Conservation (phyloP, 2,329 filamentous ascomycete genomes). For the Trichophyton benhamiae region DNA sequence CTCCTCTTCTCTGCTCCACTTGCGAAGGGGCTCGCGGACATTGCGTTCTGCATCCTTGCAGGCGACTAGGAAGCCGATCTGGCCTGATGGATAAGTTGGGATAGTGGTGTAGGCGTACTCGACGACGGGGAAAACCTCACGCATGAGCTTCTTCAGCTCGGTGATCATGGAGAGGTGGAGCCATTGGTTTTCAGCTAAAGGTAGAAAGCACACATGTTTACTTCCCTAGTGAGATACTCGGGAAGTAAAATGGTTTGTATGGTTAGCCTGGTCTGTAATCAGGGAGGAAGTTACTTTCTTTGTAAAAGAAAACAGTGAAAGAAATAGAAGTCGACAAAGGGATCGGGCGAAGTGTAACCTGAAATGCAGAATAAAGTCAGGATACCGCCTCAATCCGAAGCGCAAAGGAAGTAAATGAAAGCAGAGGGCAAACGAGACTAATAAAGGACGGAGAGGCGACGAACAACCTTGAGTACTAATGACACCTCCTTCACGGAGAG, state of each 20-base stretch:
- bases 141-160: slow-evolving; percentile 92
- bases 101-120: slow-evolving; percentile 99
- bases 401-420: slow-evolving; percentile 5
- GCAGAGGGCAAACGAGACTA: slow-evolving; percentile 55
- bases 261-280: slow-evolving; percentile 15
- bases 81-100: slow-evolving; percentile 94
- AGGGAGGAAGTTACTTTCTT: slow-evolving; percentile 5
- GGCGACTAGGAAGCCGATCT: slow-evolving; percentile 99
- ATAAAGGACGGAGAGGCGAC: slow-evolving; percentile 69
- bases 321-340: slow-evolving; percentile 18
- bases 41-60: slow-evolving; percentile 80
- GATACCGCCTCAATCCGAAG: slow-evolving; percentile 9
- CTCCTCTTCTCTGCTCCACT: slow-evolving; percentile 78
- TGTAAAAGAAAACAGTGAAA: slow-evolving; percentile 15
- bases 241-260: slow-evolving; percentile 5
- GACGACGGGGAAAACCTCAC: slow-evolving; percentile 89
- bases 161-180: slow-evolving; percentile 88
- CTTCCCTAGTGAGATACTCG: neutral
- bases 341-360: slow-evolving; percentile 8
- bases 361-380: slow-evolving; percentile 2
- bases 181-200: slow-evolving; percentile 94
- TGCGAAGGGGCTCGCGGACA: slow-evolving; percentile 71
- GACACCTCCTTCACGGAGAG: slow-evolving; percentile 87
- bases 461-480: slow-evolving; percentile 99
- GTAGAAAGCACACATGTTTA: slow-evolving; percentile 2